phyloP scores from a whole-genome alignment of 2,329 filamentous ascomycete species.

The Chrysoporthe austroafricana region DNA sequence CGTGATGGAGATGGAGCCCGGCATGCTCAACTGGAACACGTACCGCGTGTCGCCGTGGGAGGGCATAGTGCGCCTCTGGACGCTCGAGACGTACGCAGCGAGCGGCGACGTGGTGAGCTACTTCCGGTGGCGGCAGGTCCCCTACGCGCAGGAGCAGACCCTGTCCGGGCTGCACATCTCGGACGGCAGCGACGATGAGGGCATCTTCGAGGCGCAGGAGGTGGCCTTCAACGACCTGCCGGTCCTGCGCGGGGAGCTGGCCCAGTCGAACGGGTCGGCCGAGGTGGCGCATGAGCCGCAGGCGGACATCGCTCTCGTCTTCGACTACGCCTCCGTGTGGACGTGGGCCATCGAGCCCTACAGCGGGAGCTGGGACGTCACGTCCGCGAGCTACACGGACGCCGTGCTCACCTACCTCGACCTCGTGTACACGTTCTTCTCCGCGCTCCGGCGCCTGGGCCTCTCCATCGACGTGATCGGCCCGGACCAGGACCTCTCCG shows the following conservation, averaged over 20 bases:
- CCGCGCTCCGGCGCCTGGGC: constrained; percentile 32
- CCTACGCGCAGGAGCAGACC: constrained; percentile 34
- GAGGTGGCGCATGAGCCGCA: constrained; percentile 24
- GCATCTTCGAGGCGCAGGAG: constrained; percentile 28
- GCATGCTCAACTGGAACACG: constrained; percentile 33
- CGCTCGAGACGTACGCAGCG: constrained; percentile 32
- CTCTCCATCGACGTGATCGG: constrained; percentile 33
- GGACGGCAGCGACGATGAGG: constrained; percentile 31
- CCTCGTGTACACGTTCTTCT: constrained; percentile 32
- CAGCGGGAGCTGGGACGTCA: constrained; percentile 32
- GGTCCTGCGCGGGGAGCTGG: constrained; percentile 16
- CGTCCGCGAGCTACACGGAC: constrained; percentile 28
- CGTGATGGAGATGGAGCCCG: constrained; percentile 35
- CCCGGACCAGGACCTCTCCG: constrained; percentile 29
- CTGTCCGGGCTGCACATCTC: constrained; percentile 31
- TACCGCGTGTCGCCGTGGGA: constrained; percentile 31
- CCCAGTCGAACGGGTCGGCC: not conserved
- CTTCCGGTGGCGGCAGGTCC: constrained; percentile 34
- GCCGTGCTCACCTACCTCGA: constrained; percentile 29
- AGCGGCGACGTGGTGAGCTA: constrained; percentile 32
- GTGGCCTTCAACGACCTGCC: constrained; percentile 31
- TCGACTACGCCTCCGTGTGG: constrained; percentile 33
- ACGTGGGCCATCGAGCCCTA: constrained; percentile 33
- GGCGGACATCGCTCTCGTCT: constrained; percentile 31
- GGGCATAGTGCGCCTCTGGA: constrained; percentile 34